Conservation (phyloP, 2,329 filamentous ascomycete species). For the Dactylellina sp. region DNA sequence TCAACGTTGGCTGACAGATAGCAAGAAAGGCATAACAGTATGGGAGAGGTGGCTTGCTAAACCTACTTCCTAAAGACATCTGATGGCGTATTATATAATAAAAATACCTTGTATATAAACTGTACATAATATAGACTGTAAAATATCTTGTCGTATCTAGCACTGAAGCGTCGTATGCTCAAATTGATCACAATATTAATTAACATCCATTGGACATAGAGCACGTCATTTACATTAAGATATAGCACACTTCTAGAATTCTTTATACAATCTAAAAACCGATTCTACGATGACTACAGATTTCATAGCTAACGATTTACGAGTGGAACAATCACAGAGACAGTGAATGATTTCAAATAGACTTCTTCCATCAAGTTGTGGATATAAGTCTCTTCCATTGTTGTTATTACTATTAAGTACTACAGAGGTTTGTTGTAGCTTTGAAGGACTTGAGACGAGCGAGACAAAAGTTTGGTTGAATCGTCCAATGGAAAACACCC, state of each 20-base stretch:
- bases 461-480: constrained; percentile 25
- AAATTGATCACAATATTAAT: no score
- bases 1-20: constrained; percentile 47
- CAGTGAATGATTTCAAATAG: constrained; percentile 23
- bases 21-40: constrained; percentile 46
- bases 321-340: background rate
- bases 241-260: no score
- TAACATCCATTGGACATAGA: no score
- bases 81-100: no score
- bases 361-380: constrained; percentile 12
- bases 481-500: background rate
- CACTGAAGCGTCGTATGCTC: no score
- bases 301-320: no score
- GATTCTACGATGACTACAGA: no score
- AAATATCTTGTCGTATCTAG: no score
- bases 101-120: constrained; percentile 9
- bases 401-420: constrained; percentile 56
- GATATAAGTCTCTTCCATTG: constrained; percentile 34
- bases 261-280: no score
- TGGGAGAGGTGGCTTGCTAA: constrained; percentile 46
- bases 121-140: constrained; percentile 24
- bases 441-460: constrained; percentile 32
- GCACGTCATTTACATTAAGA: no score
- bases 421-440: constrained; percentile 26
- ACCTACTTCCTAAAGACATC: constrained; percentile 25